Percentiles rank a stretch among this genome's conserved stretches.
Evolutionary conservation across 2,329 filamentous ascomycete species (phyloP).

Genomic region (Raffaelea arxii): DNA sequence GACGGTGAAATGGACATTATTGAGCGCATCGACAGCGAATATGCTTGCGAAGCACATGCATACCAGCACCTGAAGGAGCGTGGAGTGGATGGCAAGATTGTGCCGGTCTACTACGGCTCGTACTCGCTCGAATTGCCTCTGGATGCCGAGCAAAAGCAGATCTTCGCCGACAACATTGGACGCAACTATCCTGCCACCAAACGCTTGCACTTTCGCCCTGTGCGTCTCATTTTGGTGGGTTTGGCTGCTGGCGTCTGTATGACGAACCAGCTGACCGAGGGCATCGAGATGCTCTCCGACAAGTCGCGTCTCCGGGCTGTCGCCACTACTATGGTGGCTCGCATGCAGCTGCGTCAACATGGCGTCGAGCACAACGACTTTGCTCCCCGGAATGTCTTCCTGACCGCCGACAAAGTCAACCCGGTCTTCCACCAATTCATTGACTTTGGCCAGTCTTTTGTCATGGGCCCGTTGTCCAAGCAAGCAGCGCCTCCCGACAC

Average conservation of each 20-base stretch:
- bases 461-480: slow-evolving; percentile 6
- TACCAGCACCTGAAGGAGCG: slow-evolving; percentile 8
- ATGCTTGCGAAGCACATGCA: slow-evolving; percentile 10
- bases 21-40: slow-evolving; percentile 12
- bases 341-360: slow-evolving; percentile 8
- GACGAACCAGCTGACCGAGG: slow-evolving; percentile 8
- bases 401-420: background rate
- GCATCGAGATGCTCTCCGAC: slow-evolving; percentile 3
- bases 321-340: slow-evolving; percentile 9
- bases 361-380: slow-evolving; percentile 12
- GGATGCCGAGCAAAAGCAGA: slow-evolving; percentile 1
- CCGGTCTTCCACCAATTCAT: slow-evolving; percentile 10
- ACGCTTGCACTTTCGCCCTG: slow-evolving; percentile 2
- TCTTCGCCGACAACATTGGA: background rate
- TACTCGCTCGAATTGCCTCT: slow-evolving; percentile 9
- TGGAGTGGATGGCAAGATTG: slow-evolving; percentile 9
- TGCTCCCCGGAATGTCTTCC: slow-evolving; percentile 12
- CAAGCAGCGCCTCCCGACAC: background rate
- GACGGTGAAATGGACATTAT: slow-evolving; percentile 10
- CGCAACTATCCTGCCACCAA: too few relatives aligned
- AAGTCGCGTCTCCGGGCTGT: slow-evolving; percentile 7
- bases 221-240: slow-evolving; percentile 10
- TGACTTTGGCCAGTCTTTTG: slow-evolving; percentile 10
- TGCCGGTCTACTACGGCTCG: slow-evolving; percentile 10
- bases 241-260: slow-evolving; percentile 5